These are phyloP conservation scores for Trypanosoma lewisi DNA, from an alignment of 208 protist species.

Conservation along the genomic window DNA sequence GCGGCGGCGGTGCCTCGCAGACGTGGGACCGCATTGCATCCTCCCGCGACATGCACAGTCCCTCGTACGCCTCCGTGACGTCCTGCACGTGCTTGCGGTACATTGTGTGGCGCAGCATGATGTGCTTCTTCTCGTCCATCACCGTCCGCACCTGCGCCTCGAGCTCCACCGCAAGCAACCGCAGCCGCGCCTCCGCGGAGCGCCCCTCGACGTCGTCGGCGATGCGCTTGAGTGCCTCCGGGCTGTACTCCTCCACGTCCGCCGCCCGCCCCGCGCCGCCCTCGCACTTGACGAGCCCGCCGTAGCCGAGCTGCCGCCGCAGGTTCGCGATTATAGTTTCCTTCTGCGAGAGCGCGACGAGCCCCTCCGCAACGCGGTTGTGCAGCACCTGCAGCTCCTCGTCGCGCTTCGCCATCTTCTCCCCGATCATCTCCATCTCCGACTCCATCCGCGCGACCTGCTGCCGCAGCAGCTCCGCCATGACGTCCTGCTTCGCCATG, in stretches of 20 bases:
- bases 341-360: constrained; percentile 77
- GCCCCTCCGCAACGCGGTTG: constrained; percentile 64
- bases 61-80: constrained; percentile 38
- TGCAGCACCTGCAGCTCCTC: constrained; percentile 66
- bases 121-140: constrained; percentile 57
- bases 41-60: constrained; percentile 44
- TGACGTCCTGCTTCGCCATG: constrained; percentile 66
- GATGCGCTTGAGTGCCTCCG: constrained; percentile 58
- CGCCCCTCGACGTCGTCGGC: constrained; percentile 71
- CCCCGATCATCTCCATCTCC: constrained; percentile 52
- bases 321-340: constrained; percentile 71
- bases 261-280: background rate
- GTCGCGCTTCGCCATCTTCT: constrained; percentile 56
- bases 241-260: constrained; percentile 38
- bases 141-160: constrained; percentile 42
- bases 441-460: constrained; percentile 45
- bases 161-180: constrained; percentile 62
- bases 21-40: constrained; percentile 57
- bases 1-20: constrained; percentile 21
- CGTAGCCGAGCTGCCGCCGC: constrained; percentile 62
- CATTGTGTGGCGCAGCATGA: constrained; percentile 73
- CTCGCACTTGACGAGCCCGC: constrained; percentile 23
- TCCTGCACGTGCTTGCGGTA: constrained; percentile 70
- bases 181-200: constrained; percentile 66
- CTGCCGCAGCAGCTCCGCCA: constrained; percentile 67